These are phyloP conservation scores for Paracoccidioides brasiliensis DNA, from an alignment of 2,329 filamentous ascomycete genomes.

Conservation along the genomic window DNA sequence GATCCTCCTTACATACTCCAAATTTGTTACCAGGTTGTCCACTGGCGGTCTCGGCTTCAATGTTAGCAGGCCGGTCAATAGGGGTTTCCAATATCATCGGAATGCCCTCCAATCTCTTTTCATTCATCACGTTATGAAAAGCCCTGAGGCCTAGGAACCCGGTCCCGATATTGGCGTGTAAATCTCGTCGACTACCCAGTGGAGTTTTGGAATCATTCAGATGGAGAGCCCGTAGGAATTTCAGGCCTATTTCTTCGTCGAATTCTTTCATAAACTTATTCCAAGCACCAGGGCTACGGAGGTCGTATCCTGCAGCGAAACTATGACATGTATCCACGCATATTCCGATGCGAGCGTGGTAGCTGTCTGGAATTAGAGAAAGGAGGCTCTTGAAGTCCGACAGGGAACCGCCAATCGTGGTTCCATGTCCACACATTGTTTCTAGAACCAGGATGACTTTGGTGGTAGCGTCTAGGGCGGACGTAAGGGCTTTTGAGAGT, in stretches of 20 bases:
- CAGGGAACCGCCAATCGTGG: slow-evolving; percentile 73
- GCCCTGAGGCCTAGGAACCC: slow-evolving; percentile 82
- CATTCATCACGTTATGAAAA: slow-evolving; percentile 86
- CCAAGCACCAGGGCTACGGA: slow-evolving; percentile 64
- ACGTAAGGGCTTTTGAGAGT: slow-evolving; percentile 71
- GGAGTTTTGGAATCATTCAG: slow-evolving; percentile 95
- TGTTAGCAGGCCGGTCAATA: slow-evolving; percentile 52
- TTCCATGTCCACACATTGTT: slow-evolving; percentile 88
- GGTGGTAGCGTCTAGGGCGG: slow-evolving; percentile 61
- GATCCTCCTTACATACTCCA: slow-evolving; percentile 10
- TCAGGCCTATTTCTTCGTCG: slow-evolving; percentile 59
- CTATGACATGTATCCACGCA: slow-evolving; percentile 96
- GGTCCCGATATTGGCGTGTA: slow-evolving; percentile 93
- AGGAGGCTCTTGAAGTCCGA: slow-evolving; percentile 82
- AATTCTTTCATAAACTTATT: slow-evolving; percentile 61
- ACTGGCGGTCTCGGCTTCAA: slow-evolving; percentile 10
- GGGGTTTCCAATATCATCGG: slow-evolving; percentile 97
- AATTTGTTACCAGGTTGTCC: slow-evolving; percentile 7
- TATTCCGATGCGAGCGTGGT: slow-evolving; percentile 77
- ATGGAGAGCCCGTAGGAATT: slow-evolving; percentile 76
- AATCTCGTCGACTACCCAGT: slow-evolving; percentile 63
- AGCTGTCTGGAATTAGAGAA: slow-evolving; percentile 50
- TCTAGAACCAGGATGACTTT: slow-evolving; percentile 75
- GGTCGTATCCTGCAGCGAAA: slow-evolving; percentile 86
- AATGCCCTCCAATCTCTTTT: slow-evolving; percentile 57